A percentile compares a stretch with the other conserved stretches of the same genome.
phyloP scores from a whole-genome alignment of 2,329 filamentous ascomycete genomes.

The Fusarium equiseti region DNA sequence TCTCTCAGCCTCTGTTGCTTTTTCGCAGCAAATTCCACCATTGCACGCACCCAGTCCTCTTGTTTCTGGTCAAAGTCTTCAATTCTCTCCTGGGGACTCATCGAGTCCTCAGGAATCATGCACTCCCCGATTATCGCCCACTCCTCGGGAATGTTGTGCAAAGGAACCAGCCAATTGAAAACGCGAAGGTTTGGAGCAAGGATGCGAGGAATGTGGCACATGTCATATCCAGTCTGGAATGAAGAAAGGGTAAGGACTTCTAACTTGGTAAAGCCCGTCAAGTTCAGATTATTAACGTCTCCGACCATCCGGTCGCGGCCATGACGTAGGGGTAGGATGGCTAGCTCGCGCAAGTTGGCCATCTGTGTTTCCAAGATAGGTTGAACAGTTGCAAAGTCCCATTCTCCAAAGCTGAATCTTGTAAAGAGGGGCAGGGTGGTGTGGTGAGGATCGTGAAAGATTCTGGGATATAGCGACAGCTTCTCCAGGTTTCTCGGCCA shows the following conservation, averaged over 20 bases:
- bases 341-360: not conserved
- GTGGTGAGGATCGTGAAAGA: too few relatives aligned
- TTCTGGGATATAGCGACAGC: too few relatives aligned
- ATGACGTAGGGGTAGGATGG: too few relatives aligned
- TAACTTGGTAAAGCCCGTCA: not conserved
- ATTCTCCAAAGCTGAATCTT: too few relatives aligned
- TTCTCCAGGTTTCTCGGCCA: too few relatives aligned
- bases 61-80: not conserved
- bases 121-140: too few relatives aligned
- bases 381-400: too few relatives aligned
- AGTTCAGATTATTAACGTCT: not conserved
- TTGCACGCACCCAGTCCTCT: not conserved
- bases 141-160: accelerated
- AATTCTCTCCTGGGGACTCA: not conserved
- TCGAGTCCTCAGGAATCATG: too few relatives aligned
- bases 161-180: not conserved
- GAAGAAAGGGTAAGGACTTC: not conserved
- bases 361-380: not conserved
- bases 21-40: not conserved
- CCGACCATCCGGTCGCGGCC: too few relatives aligned
- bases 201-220: not conserved
- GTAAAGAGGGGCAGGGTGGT: too few relatives aligned
- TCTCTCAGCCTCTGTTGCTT: not conserved
- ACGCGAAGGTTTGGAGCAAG: not conserved
- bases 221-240: not conserved